A percentile compares a stretch with the other conserved stretches of the same genome.
phyloP scores from a whole-genome alignment of 805 yeast species.

The Millerago galiae region DNA sequence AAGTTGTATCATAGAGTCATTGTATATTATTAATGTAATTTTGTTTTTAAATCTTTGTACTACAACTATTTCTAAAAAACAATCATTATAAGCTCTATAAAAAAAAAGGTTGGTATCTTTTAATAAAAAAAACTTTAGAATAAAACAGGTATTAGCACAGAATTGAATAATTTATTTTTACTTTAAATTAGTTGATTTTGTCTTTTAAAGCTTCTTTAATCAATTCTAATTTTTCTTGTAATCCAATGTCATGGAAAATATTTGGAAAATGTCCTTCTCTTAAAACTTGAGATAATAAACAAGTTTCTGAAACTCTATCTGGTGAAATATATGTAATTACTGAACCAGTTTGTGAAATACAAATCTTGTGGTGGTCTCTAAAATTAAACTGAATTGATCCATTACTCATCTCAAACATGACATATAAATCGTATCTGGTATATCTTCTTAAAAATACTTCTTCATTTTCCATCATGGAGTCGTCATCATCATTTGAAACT shows the following conservation, averaged over 20 bases:
- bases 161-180: too few species aligned
- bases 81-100: background rate
- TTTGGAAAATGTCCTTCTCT: slow-evolving; percentile 42
- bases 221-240: slow-evolving; percentile 39
- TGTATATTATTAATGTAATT: too few species aligned
- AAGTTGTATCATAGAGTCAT: background rate
- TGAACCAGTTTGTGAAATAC: slow-evolving; percentile 70
- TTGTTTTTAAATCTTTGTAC: too few species aligned
- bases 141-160: background rate
- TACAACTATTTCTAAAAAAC: too few species aligned
- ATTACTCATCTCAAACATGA: slow-evolving; percentile 89
- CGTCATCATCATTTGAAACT: slow-evolving; percentile 60
- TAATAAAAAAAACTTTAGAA: too few species aligned
- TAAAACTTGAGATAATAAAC: slow-evolving; percentile 44
- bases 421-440: slow-evolving; percentile 69
- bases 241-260: slow-evolving; percentile 37
- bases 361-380: slow-evolving; percentile 87
- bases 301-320: slow-evolving; percentile 61
- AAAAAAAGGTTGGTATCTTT: slow-evolving; percentile 1
- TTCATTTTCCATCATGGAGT: slow-evolving; percentile 40
- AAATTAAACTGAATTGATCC: slow-evolving; percentile 93
- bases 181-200: slow-evolving; percentile 12
- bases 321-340: slow-evolving; percentile 80
- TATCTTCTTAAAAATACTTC: slow-evolving; percentile 77
- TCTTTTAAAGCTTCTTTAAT: slow-evolving; percentile 62